Percentiles rank a stretch among this genome's conserved stretches.
These are phyloP conservation scores for Syzygium aromaticum DNA, from an alignment of 345 rosid species.

Conservation along the genomic window DNA sequence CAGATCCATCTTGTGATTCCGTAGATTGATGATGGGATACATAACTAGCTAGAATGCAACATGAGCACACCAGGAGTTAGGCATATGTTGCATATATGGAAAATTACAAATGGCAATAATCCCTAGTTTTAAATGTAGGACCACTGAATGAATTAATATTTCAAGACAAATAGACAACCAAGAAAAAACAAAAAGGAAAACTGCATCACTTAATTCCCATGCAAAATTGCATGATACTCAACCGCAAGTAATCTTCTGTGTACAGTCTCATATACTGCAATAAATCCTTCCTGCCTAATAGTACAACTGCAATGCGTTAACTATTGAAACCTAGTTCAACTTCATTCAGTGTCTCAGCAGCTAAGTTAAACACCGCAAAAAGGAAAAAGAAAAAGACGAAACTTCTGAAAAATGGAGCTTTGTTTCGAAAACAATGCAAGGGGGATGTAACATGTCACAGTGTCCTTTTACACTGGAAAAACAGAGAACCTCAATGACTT, in stretches of 20 bases:
- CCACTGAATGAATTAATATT: neutral
- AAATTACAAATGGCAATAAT: neutral
- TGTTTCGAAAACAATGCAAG: neutral
- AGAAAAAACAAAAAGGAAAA: neutral
- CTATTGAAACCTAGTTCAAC: neutral
- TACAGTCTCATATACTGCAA: neutral
- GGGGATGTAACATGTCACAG: neutral
- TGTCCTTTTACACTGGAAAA: neutral
- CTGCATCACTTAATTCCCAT: neutral
- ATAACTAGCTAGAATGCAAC: conserved; percentile 55
- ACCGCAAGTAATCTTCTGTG: neutral
- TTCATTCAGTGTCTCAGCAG: neutral
- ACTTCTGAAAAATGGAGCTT: neutral
- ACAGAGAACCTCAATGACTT: neutral
- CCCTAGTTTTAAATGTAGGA: neutral
- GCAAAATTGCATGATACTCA: neutral
- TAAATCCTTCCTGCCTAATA: neutral
- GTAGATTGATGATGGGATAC: conserved; percentile 81
- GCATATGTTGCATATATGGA: neutral
- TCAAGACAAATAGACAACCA: neutral
- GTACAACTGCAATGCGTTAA: neutral
- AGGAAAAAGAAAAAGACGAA: neutral
- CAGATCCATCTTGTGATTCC: conserved; percentile 91
- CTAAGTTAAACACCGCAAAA: neutral
- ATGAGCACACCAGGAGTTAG: neutral